A percentile compares a stretch with the other conserved stretches of the same genome.
Evolutionary conservation across 2,329 filamentous ascomycete genomes (phyloP).

Genomic region (Clathrospora elynae): DNA sequence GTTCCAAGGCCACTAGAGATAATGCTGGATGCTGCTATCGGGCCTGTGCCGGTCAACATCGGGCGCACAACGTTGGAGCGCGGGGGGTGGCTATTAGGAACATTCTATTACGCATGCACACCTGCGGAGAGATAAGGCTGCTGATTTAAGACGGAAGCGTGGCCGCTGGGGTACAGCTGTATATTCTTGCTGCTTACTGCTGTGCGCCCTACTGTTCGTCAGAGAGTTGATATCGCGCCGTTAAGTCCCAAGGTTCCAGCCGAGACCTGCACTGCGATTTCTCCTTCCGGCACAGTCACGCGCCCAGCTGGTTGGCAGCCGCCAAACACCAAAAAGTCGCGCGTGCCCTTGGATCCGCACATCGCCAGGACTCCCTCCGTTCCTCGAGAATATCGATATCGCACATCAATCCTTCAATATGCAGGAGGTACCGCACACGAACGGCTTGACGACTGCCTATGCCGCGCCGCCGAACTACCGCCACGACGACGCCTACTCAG

Average conservation of each 20-base stretch:
- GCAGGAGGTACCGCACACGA: constrained; percentile 26
- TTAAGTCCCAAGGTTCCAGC: constrained; percentile 11
- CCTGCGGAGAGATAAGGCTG: constrained; percentile 25
- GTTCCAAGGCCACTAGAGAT: constrained; percentile 11
- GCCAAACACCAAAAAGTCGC: constrained; percentile 21
- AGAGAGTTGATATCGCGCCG: constrained; percentile 7
- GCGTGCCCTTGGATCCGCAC: constrained; percentile 11
- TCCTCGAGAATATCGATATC: constrained; percentile 2
- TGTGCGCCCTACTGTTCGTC: constrained; percentile 10
- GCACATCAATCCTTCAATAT: constrained; percentile 16
- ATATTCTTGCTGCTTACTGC: constrained; percentile 3
- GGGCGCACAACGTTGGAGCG: constrained; percentile 16
- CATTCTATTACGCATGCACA: constrained; percentile 26
- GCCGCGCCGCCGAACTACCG: constrained; percentile 27
- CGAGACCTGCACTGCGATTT: constrained; percentile 31
- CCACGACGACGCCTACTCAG: constrained; percentile 31
- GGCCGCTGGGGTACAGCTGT: constrained; percentile 2
- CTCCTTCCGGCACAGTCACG: constrained; percentile 16
- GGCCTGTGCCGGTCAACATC: constrained; percentile 18
- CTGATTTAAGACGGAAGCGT: constrained; percentile 15
- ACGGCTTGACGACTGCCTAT: constrained; percentile 11
- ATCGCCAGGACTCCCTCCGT: constrained; percentile 4
- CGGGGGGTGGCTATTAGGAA: constrained; percentile 19
- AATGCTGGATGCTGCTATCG: neutral
- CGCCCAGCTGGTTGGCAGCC: constrained; percentile 17